Evolutionary conservation across 1,284 basidiomycete genomes (phyloP).

Genomic region (Melampsora larici-populina): DNA sequence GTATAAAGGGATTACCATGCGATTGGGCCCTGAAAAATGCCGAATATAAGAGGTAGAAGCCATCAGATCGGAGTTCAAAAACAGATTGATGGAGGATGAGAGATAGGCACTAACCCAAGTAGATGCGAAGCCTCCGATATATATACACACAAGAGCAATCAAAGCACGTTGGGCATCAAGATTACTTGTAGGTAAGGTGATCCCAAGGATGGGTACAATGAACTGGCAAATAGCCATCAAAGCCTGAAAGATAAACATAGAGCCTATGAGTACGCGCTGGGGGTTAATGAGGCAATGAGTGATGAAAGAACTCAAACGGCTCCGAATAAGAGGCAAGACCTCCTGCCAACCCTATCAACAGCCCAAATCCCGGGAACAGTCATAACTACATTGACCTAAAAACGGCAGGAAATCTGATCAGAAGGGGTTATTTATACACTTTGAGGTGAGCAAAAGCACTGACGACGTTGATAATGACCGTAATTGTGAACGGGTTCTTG

Average conservation of each 20-base stretch:
- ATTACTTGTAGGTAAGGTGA: constrained; percentile 59
- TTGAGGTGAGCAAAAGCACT: neutral
- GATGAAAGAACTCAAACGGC: constrained; percentile 64
- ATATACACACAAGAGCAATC: constrained; percentile 70
- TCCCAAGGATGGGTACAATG: constrained; percentile 61
- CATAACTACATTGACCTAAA: constrained; percentile 55
- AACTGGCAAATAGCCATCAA: constrained; percentile 37
- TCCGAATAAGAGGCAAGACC: constrained; percentile 69
- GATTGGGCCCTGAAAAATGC: constrained; percentile 61
- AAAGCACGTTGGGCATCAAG: constrained; percentile 60
- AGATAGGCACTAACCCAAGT: constrained; percentile 48
- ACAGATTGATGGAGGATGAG: neutral
- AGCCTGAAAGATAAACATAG: neutral
- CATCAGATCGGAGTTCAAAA: constrained; percentile 6
- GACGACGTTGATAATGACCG: constrained; percentile 68
- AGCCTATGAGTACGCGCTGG: constrained; percentile 52
- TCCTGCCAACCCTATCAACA: constrained; percentile 71
- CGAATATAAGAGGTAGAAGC: constrained; percentile 56
- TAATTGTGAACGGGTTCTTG: constrained; percentile 54
- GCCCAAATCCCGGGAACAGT: constrained; percentile 68
- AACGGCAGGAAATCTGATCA: neutral
- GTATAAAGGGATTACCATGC: constrained; percentile 12
- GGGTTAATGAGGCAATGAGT: constrained; percentile 60
- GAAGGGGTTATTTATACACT: neutral
- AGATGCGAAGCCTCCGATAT: constrained; percentile 59